Conservation (phyloP, 176 grass and related monocot species). For the Oryza australiensis region DNA sequence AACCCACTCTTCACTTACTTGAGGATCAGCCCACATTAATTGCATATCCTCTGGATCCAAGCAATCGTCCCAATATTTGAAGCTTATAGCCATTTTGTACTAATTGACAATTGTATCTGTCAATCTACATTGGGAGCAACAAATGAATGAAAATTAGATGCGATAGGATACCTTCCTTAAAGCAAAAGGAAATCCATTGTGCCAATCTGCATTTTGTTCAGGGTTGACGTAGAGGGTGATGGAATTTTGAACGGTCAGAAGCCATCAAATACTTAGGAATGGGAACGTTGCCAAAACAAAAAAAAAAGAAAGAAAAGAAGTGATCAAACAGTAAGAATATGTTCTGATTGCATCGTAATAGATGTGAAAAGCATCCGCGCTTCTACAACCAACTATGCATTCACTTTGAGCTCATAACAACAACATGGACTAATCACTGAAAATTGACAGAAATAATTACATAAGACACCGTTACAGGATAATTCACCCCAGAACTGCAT, state of each 20-base stretch:
- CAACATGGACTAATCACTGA: background rate
- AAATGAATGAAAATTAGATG: background rate
- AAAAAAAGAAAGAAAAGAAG: background rate
- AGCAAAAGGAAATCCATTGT: background rate
- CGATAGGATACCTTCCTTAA: background rate
- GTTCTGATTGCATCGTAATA: background rate
- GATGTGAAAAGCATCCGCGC: background rate
- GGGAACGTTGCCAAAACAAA: background rate
- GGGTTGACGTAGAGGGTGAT: background rate
- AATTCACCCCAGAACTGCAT: background rate
- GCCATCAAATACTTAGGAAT: background rate
- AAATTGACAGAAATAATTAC: background rate
- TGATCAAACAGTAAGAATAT: background rate
- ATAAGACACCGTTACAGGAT: background rate
- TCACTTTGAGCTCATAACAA: constrained; percentile 9
- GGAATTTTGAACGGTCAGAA: background rate
- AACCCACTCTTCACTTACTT: constrained; percentile 85
- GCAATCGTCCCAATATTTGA: constrained; percentile 95
- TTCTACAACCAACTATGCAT: background rate
- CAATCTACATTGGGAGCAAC: background rate
- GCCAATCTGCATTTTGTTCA: background rate
- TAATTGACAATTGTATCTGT: constrained; percentile 18
- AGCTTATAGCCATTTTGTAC: constrained; percentile 73
- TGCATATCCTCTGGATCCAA: constrained; percentile 76
- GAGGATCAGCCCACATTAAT: constrained; percentile 75